A percentile compares a stretch with the other conserved stretches of the same genome.
These are phyloP conservation scores for Ambispora gerdemannii DNA, from an alignment of 192 early-diverging fungal species.

Conservation along the genomic window DNA sequence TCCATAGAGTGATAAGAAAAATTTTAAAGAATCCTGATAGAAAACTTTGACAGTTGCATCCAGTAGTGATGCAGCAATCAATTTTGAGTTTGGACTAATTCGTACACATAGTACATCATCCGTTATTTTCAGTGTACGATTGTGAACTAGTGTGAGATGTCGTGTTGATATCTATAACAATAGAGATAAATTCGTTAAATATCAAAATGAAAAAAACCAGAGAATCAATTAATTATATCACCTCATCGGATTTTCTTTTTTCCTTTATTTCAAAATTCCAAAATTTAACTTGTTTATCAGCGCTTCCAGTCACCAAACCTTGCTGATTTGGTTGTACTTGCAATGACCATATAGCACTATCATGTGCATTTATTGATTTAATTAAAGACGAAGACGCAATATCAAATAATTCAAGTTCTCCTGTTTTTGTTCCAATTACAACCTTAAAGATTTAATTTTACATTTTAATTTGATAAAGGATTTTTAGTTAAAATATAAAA, in stretches of 20 bases:
- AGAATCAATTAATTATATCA: no score
- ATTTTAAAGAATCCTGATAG: constrained; percentile 94
- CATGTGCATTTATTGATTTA: constrained; percentile 89
- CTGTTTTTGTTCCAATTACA: constrained; percentile 90
- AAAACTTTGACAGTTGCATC: constrained; percentile 98
- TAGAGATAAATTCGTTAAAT: background rate
- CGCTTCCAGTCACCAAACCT: constrained; percentile 87
- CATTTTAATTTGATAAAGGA: background rate
- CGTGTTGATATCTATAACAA: constrained; percentile 37
- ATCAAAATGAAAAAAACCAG: no score
- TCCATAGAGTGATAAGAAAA: constrained; percentile 95
- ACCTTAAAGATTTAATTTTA: constrained; percentile 40
- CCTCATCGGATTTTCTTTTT: background rate
- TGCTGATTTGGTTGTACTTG: constrained; percentile 82
- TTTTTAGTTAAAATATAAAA: background rate
- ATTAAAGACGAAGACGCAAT: constrained; percentile 78
- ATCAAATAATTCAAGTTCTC: constrained; percentile 88
- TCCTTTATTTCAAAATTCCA: constrained; percentile 80
- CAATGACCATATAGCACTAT: constrained; percentile 83
- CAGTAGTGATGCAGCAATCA: constrained; percentile 88
- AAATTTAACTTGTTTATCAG: constrained; percentile 96
- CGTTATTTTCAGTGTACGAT: constrained; percentile 89
- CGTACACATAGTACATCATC: constrained; percentile 89
- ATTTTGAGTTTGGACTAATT: constrained; percentile 78
- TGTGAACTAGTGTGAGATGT: constrained; percentile 76